Conservation (phyloP, 2,329 filamentous ascomycete species). For the Aspergillus ustus region DNA sequence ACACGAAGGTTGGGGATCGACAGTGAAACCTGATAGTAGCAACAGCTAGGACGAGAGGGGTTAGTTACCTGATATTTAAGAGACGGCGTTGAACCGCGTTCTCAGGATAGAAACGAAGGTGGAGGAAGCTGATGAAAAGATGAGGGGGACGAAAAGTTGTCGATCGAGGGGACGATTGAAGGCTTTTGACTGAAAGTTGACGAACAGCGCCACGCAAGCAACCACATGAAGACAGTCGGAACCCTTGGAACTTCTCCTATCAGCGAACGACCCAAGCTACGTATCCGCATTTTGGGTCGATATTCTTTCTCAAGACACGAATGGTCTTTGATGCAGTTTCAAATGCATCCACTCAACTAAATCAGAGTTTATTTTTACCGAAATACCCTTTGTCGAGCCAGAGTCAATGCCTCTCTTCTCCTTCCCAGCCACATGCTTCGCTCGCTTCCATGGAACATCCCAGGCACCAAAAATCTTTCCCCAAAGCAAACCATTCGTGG, state of each 20-base stretch:
- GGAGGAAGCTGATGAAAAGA: slow-evolving; percentile 3
- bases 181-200: slow-evolving; percentile 29
- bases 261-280: slow-evolving; percentile 3
- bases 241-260: slow-evolving; percentile 25
- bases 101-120: slow-evolving; percentile 1
- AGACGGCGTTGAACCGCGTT: not conserved
- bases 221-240: slow-evolving; percentile 10
- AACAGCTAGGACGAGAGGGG: slow-evolving; percentile 8
- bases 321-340: not conserved
- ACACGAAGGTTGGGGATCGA: slow-evolving; percentile 16
- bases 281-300: not conserved
- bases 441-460: slow-evolving; percentile 4
- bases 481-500: slow-evolving; percentile 4
- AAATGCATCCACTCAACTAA: not conserved
- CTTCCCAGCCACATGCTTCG: not conserved
- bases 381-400: not conserved
- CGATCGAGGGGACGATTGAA: slow-evolving; percentile 20
- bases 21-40: slow-evolving; percentile 9
- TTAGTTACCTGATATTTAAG: slow-evolving; percentile 10
- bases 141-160: slow-evolving; percentile 8
- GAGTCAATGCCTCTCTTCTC: not conserved
- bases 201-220: slow-evolving; percentile 36
- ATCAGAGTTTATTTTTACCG: not conserved
- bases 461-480: slow-evolving; percentile 17
- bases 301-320: not conserved